These are phyloP conservation scores for Peronosclerospora sorghi DNA, from an alignment of 352 stramenopile species.

Conservation along the genomic window DNA sequence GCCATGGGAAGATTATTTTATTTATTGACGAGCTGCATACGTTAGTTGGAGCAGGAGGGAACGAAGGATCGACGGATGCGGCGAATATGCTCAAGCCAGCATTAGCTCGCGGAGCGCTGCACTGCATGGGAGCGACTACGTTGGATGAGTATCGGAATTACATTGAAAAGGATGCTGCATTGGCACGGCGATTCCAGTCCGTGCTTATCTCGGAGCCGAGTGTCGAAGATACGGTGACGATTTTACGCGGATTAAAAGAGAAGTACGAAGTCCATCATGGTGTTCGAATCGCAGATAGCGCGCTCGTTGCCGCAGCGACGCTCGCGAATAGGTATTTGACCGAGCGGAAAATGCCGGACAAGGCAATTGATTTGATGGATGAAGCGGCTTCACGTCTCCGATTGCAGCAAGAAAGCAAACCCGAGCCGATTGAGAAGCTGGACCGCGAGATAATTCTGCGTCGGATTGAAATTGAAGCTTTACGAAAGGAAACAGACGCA, in stretches of 20 bases:
- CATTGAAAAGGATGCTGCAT: constrained; percentile 95
- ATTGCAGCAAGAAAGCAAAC: constrained; percentile 80
- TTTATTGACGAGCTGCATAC: constrained; percentile 96
- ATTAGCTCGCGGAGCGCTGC: constrained; percentile 83
- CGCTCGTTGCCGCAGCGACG: constrained; percentile 89
- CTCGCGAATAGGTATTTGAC: constrained; percentile 87
- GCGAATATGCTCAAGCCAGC: constrained; percentile 95
- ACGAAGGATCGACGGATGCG: constrained; percentile 84
- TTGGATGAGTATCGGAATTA: constrained; percentile 93
- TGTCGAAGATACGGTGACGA: constrained; percentile 93
- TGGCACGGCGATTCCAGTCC: constrained; percentile 95
- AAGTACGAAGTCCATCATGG: constrained; percentile 96
- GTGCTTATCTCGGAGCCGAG: constrained; percentile 91
- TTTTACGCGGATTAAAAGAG: constrained; percentile 92
- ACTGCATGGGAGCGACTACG: constrained; percentile 90
- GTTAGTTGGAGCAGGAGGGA: constrained; percentile 84
- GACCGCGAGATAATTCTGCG: constrained; percentile 67
- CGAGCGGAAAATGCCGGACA: constrained; percentile 93
- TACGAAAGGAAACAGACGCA: constrained; percentile 66
- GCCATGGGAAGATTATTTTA: constrained; percentile 89
- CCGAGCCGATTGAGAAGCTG: constrained; percentile 73
- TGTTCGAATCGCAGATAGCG: constrained; percentile 91
- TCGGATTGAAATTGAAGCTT: constrained; percentile 75
- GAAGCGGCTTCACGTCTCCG: constrained; percentile 80
- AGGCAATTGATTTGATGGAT: constrained; percentile 94